Conservation (phyloP, 306 rosid genomes). For the Trifolium dubium region DNA sequence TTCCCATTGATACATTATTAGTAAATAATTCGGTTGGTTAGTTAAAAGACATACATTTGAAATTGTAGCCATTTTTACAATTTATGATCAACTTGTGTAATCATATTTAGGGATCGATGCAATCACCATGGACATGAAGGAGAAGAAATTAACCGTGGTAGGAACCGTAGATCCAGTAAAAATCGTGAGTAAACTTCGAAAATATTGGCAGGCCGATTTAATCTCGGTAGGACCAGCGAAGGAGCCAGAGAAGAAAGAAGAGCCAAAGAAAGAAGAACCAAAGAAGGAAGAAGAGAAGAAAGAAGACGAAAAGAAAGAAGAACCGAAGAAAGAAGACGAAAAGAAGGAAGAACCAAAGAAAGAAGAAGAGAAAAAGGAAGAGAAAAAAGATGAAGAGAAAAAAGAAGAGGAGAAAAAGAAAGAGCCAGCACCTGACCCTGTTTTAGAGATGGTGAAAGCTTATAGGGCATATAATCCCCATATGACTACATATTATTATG, state of each 20-base stretch:
- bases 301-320: constrained; percentile 43
- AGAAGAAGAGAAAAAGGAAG: constrained; percentile 59
- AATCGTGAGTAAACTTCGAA: constrained; percentile 81
- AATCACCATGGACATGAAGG: constrained; percentile 91
- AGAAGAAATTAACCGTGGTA: constrained; percentile 75
- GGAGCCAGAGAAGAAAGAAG: constrained; percentile 92
- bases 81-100: background rate
- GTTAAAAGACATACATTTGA: too few species aligned
- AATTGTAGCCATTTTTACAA: background rate
- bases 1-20: background rate
- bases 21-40: too few species aligned
- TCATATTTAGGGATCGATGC: constrained; percentile 77
- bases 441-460: constrained; percentile 73
- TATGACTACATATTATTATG: constrained; percentile 70
- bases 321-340: constrained; percentile 53
- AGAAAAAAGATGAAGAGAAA: constrained; percentile 53
- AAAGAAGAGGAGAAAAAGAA: constrained; percentile 55
- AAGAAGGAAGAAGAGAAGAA: constrained; percentile 56
- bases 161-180: constrained; percentile 84
- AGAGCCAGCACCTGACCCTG: constrained; percentile 63
- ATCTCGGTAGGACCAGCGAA: constrained; percentile 82
- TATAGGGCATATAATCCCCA: constrained; percentile 81
- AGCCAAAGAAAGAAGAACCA: constrained; percentile 70
- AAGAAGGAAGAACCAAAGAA: constrained; percentile 58
- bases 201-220: constrained; percentile 67